Evolutionary conservation across 2,329 filamentous ascomycete species (phyloP), one percentile per base, ranked within the genome.

Genomic region (Hawksworthiomyces lignivorus): DNA sequence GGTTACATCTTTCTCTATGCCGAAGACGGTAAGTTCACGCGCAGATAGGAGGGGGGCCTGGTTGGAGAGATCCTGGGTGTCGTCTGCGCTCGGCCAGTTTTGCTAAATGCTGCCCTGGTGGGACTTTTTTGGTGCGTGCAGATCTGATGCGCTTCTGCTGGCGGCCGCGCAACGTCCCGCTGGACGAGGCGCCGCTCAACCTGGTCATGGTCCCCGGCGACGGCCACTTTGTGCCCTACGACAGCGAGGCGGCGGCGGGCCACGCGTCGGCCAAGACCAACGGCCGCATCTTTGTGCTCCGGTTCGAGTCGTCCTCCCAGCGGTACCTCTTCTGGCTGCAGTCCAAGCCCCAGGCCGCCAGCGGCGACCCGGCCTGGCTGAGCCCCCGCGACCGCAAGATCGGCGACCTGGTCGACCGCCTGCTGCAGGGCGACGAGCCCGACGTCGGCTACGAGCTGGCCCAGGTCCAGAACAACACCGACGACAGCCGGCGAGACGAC

Each of bases 91-190:
- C n/a, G n/a, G n/a, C n/a, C n/a, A n/a, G n/a, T n/a, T n/a, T n/a
- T n/a, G n/a, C n/a, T n/a, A n/a, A n/a, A n/a, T n/a, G n/a, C n/a
- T n/a, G n/a, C n/a, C n/a, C n/a, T n/a, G n/a, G n/a, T n/a, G n/a
- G n/a, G n/a, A n/a, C n/a, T n/a, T 24, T 28, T 31, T 17, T 28
- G 43, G 42, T 15, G 36, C 41, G 20, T 14, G 21, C 32, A 88
- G 84, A 96, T 39, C 77, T 98, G 47, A 74, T 94, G 47, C 89
- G 96, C 69, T 95, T 98, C 68, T 96, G 89, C 76, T 98, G 94
- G 94, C 84, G 89, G 51, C 81, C 86, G 56, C 83, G 92, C 52
- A 75, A 72, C 52, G 76, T 78, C 45, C 70, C 81, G 18, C 65
- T 87, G 51, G 77, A 84, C 49, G 77, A 84, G 48, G 83, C 89